A percentile compares a stretch with the other conserved stretches of the same genome.
These are phyloP conservation scores for Cyberlindnera mycetangii DNA, from an alignment of 805 yeast species.

Conservation along the genomic window DNA sequence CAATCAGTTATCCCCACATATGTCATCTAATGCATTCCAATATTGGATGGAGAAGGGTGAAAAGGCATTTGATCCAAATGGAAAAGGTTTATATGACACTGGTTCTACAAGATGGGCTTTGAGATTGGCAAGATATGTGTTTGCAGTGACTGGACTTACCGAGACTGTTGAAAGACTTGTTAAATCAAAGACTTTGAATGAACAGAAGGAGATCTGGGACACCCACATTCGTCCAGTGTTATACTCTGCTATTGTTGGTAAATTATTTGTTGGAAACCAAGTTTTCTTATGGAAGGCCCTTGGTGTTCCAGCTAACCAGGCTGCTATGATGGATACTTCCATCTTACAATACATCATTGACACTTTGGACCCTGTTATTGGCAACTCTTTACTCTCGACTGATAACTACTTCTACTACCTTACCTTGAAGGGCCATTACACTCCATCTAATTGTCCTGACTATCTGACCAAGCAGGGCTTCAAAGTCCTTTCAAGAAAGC, in stretches of 20 bases:
- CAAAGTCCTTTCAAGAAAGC: slow-evolving; percentile 41
- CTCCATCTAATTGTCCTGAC: slow-evolving; percentile 67
- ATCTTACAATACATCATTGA: slow-evolving; percentile 70
- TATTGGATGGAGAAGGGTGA: slow-evolving; percentile 70
- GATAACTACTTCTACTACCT: slow-evolving; percentile 82
- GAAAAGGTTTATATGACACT: slow-evolving; percentile 71
- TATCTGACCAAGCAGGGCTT: slow-evolving; percentile 63
- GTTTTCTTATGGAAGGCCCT: slow-evolving; percentile 85
- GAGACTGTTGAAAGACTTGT: slow-evolving; percentile 55
- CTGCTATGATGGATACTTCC: slow-evolving; percentile 72
- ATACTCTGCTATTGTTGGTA: slow-evolving; percentile 66
- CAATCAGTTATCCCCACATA: slow-evolving; percentile 57
- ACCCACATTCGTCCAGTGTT: slow-evolving; percentile 61
- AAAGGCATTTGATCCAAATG: slow-evolving; percentile 49
- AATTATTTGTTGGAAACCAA: slow-evolving; percentile 73
- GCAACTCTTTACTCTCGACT: slow-evolving; percentile 56
- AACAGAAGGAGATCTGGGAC: slow-evolving; percentile 67
- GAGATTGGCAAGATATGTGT: slow-evolving; percentile 60
- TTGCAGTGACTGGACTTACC: slow-evolving; percentile 51
- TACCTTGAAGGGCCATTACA: slow-evolving; percentile 59
- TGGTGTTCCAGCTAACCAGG: slow-evolving; percentile 87
- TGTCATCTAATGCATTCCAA: slow-evolving; percentile 79
- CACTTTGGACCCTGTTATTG: slow-evolving; percentile 73
- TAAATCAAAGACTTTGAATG: slow-evolving; percentile 51
- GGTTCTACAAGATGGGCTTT: slow-evolving; percentile 88